Conservation (phyloP, 169 alveolate genomes). For the Eimeria tenella region DNA sequence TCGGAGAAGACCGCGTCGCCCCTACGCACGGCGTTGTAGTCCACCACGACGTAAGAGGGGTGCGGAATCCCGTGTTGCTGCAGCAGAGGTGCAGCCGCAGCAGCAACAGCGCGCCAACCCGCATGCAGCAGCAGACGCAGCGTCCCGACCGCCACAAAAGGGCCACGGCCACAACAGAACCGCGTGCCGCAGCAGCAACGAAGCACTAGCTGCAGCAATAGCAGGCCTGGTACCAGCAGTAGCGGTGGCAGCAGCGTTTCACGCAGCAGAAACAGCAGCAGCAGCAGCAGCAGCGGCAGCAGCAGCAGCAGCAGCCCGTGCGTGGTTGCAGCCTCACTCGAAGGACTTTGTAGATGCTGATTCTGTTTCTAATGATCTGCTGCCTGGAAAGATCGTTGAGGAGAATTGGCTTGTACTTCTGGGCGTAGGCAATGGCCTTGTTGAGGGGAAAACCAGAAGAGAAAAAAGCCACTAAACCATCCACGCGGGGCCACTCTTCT, state of each 20-base stretch:
- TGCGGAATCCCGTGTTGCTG: slow-evolving; percentile 91
- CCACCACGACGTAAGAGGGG: slow-evolving; percentile 91
- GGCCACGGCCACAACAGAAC: neutral
- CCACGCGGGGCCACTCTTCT: slow-evolving; percentile 93
- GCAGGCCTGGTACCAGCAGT: neutral
- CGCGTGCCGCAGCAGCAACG: neutral
- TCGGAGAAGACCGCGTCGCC: slow-evolving; percentile 86
- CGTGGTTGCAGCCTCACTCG: slow-evolving; percentile 57
- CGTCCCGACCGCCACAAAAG: neutral
- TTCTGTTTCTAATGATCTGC: slow-evolving; percentile 86
- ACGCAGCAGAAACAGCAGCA: neutral
- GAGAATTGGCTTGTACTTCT: slow-evolving; percentile 86
- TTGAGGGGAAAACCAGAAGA: slow-evolving; percentile 93
- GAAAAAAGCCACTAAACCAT: slow-evolving; percentile 94
- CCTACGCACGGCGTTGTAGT: slow-evolving; percentile 88
- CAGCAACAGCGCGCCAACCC: neutral
- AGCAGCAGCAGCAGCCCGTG: neutral
- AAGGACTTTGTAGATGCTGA: slow-evolving; percentile 87
- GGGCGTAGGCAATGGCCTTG: slow-evolving; percentile 90
- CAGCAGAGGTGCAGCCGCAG: neutral
- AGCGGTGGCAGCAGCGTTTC: neutral
- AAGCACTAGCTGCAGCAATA: neutral
- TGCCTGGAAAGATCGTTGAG: slow-evolving; percentile 86
- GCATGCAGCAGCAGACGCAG: neutral
- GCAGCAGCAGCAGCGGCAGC: slow-evolving; percentile 23